Evolutionary conservation across 805 yeast species (phyloP).

Genomic region (Torulaspora gathmanii): DNA sequence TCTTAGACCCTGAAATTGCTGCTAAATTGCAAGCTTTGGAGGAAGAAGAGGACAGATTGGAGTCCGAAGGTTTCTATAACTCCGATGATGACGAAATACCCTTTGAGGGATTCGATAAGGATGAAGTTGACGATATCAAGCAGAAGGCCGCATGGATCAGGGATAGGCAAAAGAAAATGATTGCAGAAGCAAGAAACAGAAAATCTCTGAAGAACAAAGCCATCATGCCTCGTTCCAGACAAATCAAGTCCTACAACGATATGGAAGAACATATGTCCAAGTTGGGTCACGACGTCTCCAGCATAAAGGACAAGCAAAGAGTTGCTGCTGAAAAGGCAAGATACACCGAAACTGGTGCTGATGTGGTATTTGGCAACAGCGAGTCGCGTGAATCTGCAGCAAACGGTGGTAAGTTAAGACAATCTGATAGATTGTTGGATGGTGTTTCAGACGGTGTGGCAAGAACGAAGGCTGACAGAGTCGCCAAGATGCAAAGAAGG

Average conservation of each 20-base stretch:
- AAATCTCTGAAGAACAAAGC: constrained; percentile 83
- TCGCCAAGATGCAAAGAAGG: constrained; percentile 85
- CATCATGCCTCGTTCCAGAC: constrained; percentile 84
- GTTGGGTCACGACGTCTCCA: constrained; percentile 80
- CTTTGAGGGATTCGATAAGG: constrained; percentile 65
- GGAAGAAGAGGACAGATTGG: constrained; percentile 93
- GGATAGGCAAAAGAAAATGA: constrained; percentile 90
- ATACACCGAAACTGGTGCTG: constrained; percentile 63
- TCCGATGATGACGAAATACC: constrained; percentile 71
- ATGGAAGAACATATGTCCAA: constrained; percentile 87
- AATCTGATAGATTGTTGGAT: constrained; percentile 76
- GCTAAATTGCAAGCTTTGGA: constrained; percentile 91
- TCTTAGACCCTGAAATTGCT: constrained; percentile 92
- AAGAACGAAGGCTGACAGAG: constrained; percentile 79
- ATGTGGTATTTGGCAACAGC: constrained; percentile 58
- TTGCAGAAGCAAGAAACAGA: constrained; percentile 78
- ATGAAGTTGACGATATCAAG: constrained; percentile 61
- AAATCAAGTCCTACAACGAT: constrained; percentile 65
- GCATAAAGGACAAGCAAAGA: constrained; percentile 52
- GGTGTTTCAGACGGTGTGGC: constrained; percentile 80
- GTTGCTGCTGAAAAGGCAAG: constrained; percentile 38
- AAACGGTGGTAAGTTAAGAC: constrained; percentile 44
- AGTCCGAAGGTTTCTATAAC: constrained; percentile 91
- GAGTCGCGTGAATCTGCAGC: constrained; percentile 35
- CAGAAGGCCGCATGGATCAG: constrained; percentile 95